These are phyloP conservation scores for Nymphaea colorata DNA, from an alignment of 164 flowering plant genomes.

Conservation along the genomic window DNA sequence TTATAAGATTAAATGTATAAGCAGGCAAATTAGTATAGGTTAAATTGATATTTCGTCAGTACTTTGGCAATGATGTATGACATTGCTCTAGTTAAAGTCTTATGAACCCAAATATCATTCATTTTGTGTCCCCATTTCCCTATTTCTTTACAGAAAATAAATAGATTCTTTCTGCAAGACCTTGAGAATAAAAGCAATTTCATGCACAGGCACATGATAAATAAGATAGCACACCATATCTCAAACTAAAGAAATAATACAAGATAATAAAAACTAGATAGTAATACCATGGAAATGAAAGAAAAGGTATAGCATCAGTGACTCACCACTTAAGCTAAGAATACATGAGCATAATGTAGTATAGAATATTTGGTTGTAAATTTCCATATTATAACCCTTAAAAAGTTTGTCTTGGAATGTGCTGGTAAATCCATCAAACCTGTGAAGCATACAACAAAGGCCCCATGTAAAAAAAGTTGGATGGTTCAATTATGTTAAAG, in stretches of 20 bases:
- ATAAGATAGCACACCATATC: not conserved
- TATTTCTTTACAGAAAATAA: too few species aligned
- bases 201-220: not conserved
- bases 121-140: too few species aligned
- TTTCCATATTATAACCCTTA: constrained; percentile 94
- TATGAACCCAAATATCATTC: too few species aligned
- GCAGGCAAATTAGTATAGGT: too few species aligned
- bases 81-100: too few species aligned
- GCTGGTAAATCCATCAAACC: constrained; percentile 98
- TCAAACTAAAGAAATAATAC: not conserved
- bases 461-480: not conserved
- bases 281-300: too few species aligned
- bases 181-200: not conserved
- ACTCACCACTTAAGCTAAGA: constrained; percentile 75
- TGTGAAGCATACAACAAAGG: constrained; percentile 14
- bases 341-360: constrained; percentile 87
- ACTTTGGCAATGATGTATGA: too few species aligned
- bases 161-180: too few species aligned
- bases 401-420: constrained; percentile 95
- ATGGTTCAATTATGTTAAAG: not conserved
- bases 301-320: not conserved
- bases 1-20: too few species aligned
- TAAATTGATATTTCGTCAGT: too few species aligned
- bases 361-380: constrained; percentile 94
- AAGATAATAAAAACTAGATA: not conserved